Evolutionary conservation across 1,139 yeast species (phyloP).

Genomic region (Suhomyces coccinellae): DNA sequence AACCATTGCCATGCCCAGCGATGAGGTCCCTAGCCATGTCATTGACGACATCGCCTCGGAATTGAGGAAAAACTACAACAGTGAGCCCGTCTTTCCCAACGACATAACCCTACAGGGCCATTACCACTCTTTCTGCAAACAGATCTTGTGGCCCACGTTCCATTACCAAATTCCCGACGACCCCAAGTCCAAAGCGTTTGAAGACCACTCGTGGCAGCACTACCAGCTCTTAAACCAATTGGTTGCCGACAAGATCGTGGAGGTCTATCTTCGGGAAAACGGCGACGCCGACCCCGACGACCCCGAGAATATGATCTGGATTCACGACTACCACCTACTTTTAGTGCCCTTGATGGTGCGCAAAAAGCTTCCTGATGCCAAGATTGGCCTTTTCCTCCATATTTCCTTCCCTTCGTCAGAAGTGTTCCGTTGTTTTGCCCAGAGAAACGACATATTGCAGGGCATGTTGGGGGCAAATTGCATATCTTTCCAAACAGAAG

Average conservation of each 20-base stretch:
- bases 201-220: slow-evolving; percentile 91
- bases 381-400: slow-evolving; percentile 89
- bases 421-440: slow-evolving; percentile 92
- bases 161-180: slow-evolving; percentile 97
- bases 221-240: slow-evolving; percentile 74
- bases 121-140: slow-evolving; percentile 86
- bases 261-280: slow-evolving; percentile 53
- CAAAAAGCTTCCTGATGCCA: slow-evolving; percentile 72
- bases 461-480: slow-evolving; percentile 91
- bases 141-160: slow-evolving; percentile 93
- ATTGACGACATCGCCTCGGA: slow-evolving; percentile 48
- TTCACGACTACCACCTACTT: slow-evolving; percentile 90
- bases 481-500: slow-evolving; percentile 87
- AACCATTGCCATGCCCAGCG: slow-evolving; percentile 87
- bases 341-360: slow-evolving; percentile 86
- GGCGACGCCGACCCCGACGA: slow-evolving; percentile 47
- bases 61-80: slow-evolving; percentile 49
- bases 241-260: slow-evolving; percentile 75
- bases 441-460: slow-evolving; percentile 68
- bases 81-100: slow-evolving; percentile 68
- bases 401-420: slow-evolving; percentile 96
- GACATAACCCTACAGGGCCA: slow-evolving; percentile 87
- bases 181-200: slow-evolving; percentile 91
- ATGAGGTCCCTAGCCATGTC: slow-evolving; percentile 62
- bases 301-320: slow-evolving; percentile 66